Base-by-base conservation (phyloP, 371 early-diverging fungal genomes). In the Lichtheimia hyalospora region DNA sequence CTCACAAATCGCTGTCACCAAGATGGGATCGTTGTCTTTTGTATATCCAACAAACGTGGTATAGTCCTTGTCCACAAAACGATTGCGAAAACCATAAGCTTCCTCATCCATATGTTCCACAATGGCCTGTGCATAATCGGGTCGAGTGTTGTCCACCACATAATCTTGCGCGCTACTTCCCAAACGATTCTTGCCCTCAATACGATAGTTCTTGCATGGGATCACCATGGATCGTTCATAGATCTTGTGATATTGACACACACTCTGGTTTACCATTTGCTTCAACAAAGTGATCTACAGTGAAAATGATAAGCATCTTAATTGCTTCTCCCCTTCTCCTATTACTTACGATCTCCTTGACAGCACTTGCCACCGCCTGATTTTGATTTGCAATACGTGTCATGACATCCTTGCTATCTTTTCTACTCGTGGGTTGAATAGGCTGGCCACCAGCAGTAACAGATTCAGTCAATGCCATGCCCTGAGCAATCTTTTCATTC, bases 41-140 rank as follows among this genome's bases (percentile, higher is more conserved):
- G 58, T 55, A 23, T 71, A 60, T 1, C 75, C 75, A 23, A 73
- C 61, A 50, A 74, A 66, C 3, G 75, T 74, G 24, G 57, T 58
- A 51, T 77, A 77, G 0, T 67, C 61, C 43, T 68, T 69, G 8
- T 73, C 75, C 40, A 73, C 59, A 62, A 77, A 77, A 46, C 65
- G 57, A 4, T 58, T 61, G 28, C 73, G 63, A 58, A 70, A 77
- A 73, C 68, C 68, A 14, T 52, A 61, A 14, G 74, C 67, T n/a
- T 68, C 67, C 41, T 70, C 61, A 48, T 77, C 70, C 49, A 69
- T 57, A 52, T 74, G 70, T 21, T 74, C 69, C 18, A 70, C 54
- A 18, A 18, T 24, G 23, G 48, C 58, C 18, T 49, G n/a, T 2
- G 23, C 12, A 49, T 66, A 71, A 21, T 63, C 54, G 23, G 27